Evolutionary conservation across 257 asterid species (phyloP).

Genomic region (Ilex asprella): DNA sequence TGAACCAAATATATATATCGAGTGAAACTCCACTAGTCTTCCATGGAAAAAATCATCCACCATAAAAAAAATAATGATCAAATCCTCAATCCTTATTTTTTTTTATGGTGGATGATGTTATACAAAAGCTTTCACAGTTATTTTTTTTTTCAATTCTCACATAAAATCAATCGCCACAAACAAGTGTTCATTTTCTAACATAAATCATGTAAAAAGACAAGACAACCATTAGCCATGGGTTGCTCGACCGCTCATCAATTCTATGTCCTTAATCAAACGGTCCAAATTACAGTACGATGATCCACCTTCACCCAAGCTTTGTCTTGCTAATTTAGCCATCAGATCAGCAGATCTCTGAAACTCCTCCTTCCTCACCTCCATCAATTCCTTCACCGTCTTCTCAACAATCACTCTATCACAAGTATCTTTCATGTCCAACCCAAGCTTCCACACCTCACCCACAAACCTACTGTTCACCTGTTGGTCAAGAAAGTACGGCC

Average conservation of each 20-base stretch:
- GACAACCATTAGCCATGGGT: not conserved
- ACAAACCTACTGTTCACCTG: constrained; percentile 48
- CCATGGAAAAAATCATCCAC: too few species aligned
- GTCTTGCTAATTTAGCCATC: constrained; percentile 31
- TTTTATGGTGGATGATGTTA: too few species aligned
- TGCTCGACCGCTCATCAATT: not conserved
- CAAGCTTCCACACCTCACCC: constrained; percentile 42
- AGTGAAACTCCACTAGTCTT: too few species aligned
- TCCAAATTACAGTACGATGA: constrained; percentile 32
- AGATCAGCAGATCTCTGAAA: constrained; percentile 24
- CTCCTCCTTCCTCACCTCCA: constrained; percentile 42
- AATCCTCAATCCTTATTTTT: too few species aligned
- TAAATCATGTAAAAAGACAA: too few species aligned
- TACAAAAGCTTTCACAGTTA: too few species aligned
- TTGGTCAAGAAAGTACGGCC: constrained; percentile 50
- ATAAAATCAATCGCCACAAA: too few species aligned
- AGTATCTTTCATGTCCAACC: constrained; percentile 54
- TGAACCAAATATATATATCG: too few species aligned
- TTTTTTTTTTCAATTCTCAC: too few species aligned
- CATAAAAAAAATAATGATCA: too few species aligned
- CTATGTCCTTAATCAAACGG: constrained; percentile 31
- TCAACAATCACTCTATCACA: constrained; percentile 38
- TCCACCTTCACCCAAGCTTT: constrained; percentile 35
- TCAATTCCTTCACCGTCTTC: constrained; percentile 42
- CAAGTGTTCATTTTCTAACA: too few species aligned